Evolutionary conservation across 495 filamentous ascomycete genomes (phyloP).

Genomic region (Xylaria cubensis): DNA sequence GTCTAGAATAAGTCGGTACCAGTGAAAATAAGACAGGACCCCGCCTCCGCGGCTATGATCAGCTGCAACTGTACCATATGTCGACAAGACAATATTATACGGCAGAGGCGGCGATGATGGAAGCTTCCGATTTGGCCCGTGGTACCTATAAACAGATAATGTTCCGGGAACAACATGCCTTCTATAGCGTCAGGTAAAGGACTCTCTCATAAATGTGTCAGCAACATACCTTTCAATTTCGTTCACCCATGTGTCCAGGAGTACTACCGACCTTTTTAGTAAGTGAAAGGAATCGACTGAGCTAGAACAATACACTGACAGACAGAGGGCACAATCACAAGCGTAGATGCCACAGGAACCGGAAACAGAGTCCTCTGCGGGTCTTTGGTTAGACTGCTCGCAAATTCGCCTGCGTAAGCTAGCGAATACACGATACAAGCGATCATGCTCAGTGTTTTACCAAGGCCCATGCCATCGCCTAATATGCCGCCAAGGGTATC

Average conservation of each 20-base stretch:
- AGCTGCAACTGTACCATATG: conserved; percentile 40
- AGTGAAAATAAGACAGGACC: conserved; percentile 7
- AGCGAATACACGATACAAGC: conserved; percentile 29
- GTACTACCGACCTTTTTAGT: conserved; percentile 7
- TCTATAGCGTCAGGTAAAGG: background rate
- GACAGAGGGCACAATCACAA: conserved; percentile 4
- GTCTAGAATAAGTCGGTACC: conserved; percentile 7
- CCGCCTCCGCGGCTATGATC: conserved; percentile 44
- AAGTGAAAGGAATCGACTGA: background rate
- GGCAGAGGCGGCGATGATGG: conserved; percentile 27
- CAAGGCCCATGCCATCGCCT: conserved; percentile 30
- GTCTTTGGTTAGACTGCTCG: background rate
- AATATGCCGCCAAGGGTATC: conserved; percentile 8
- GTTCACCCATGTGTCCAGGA: background rate
- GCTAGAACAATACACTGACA: background rate
- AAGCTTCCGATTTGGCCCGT: conserved; percentile 32
- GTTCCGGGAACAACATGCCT: conserved; percentile 25
- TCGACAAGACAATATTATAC: conserved; percentile 44
- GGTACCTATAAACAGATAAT: conserved; percentile 37
- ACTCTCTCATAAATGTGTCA: background rate
- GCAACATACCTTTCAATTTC: conserved; percentile 6
- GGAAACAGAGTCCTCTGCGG: background rate
- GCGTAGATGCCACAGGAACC: background rate
- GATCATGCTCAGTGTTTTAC: conserved; percentile 46
- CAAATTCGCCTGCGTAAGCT: conserved; percentile 31